phyloP scores from a whole-genome alignment of 139 green algal genomes.

The Tetradesmus lagerheimii region DNA sequence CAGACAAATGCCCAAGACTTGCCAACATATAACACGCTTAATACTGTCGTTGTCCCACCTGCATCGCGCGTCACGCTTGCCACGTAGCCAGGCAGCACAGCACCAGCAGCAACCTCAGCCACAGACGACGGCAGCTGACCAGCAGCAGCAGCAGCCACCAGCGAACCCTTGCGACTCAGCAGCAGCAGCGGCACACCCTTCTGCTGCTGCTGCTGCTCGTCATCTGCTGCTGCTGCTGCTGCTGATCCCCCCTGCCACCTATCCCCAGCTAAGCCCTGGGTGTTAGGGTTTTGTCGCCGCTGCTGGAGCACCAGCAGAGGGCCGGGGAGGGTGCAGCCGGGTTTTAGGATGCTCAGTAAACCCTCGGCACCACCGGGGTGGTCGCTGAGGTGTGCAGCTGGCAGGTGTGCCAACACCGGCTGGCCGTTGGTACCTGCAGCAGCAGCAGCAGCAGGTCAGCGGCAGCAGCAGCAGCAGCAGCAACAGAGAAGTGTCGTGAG shows the following conservation, averaged over 20 bases:
- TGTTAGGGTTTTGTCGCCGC: conserved; percentile 8
- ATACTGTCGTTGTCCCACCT: neutral
- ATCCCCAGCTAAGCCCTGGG: neutral
- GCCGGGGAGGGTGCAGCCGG: conserved; percentile 57
- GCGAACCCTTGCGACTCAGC: conserved; percentile 77
- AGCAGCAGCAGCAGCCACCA: conserved; percentile 69
- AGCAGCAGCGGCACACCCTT: conserved; percentile 15
- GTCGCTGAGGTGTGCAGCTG: conserved; percentile 82
- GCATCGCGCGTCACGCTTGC: conserved; percentile 72
- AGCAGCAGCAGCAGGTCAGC: neutral
- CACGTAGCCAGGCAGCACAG: conserved; percentile 85
- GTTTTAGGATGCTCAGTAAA: conserved; percentile 58
- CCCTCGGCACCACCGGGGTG: conserved; percentile 72
- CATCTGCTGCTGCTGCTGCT: neutral
- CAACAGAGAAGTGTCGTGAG: too few species aligned
- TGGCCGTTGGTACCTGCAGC: conserved; percentile 21
- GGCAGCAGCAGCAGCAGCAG: neutral
- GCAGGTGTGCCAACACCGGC: conserved; percentile 60
- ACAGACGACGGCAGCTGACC: conserved; percentile 56
- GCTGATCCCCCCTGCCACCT: neutral
- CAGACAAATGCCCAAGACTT: too few species aligned
- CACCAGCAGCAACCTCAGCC: conserved; percentile 60
- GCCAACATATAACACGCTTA: neutral
- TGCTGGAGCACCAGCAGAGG: conserved; percentile 48
- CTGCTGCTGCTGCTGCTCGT: neutral